A percentile compares a stretch with the other conserved stretches of the same genome.
These are phyloP conservation scores for Stagonosporopsis chrysanthemi DNA, from an alignment of 2,329 filamentous ascomycete species.

Conservation along the genomic window DNA sequence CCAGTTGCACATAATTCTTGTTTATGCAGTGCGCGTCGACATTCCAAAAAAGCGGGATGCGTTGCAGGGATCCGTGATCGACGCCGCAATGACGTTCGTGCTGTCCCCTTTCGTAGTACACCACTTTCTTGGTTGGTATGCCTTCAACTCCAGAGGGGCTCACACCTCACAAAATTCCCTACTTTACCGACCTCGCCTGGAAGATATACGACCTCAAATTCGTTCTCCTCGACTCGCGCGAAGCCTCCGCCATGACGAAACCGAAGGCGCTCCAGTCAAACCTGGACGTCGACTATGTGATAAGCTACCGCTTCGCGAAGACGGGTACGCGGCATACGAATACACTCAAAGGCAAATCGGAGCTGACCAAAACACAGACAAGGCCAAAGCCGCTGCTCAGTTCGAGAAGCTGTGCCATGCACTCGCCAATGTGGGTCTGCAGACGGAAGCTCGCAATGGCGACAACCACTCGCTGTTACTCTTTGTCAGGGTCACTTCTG, in stretches of 20 bases:
- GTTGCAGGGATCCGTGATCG: constrained; percentile 31
- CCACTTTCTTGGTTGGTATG: constrained; percentile 38
- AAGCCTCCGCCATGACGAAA: constrained; percentile 46
- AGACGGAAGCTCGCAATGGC: constrained; percentile 85
- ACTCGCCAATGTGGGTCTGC: constrained; percentile 79
- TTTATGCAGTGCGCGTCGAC: constrained; percentile 12
- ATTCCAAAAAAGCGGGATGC: constrained; percentile 25
- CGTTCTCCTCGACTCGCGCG: constrained; percentile 28
- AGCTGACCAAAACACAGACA: constrained; percentile 59
- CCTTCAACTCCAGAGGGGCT: constrained; percentile 22
- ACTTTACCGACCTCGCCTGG: constrained; percentile 27
- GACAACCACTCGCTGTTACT: constrained; percentile 78
- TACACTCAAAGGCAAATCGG: constrained; percentile 6
- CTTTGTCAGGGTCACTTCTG: constrained; percentile 81
- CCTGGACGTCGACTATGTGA: constrained; percentile 85
- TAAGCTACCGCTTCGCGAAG: constrained; percentile 76
- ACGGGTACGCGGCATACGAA: constrained; percentile 60
- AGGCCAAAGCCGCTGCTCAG: constrained; percentile 71
- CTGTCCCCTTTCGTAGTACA: constrained; percentile 32
- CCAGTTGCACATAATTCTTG: background rate
- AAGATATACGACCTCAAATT: constrained; percentile 30
- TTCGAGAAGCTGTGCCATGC: constrained; percentile 81
- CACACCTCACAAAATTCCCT: constrained; percentile 26
- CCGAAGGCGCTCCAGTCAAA: constrained; percentile 58
- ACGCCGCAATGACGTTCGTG: constrained; percentile 41